Conservation (phyloP, 495 filamentous ascomycete genomes). For the Cairneyella variabilis region DNA sequence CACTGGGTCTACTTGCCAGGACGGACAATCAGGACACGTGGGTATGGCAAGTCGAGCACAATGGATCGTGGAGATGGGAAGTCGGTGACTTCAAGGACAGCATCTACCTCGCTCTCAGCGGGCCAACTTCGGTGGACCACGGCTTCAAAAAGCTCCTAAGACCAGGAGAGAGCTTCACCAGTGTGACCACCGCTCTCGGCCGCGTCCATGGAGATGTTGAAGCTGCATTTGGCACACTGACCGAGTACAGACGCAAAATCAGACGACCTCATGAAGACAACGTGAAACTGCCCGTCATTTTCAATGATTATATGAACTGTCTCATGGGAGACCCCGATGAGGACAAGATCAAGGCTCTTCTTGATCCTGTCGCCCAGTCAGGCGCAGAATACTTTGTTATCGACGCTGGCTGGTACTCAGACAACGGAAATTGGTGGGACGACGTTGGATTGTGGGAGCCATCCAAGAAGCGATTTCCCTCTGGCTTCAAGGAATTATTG, state of each 20-base stretch:
- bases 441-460: constrained; percentile 2
- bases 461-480: background rate
- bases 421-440: background rate
- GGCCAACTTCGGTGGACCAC: background rate
- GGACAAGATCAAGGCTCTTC: constrained; percentile 1
- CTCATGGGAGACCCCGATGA: background rate
- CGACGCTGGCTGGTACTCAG: constrained; percentile 1
- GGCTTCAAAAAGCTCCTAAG: background rate
- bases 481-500: background rate
- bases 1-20: background rate
- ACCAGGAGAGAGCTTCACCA: background rate
- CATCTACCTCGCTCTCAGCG: background rate
- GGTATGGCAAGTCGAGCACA: constrained; percentile 4
- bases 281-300: background rate
- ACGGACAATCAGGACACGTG: background rate
- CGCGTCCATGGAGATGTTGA: background rate
- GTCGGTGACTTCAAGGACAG: constrained; percentile 1
- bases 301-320: constrained; percentile 3
- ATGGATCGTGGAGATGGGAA: constrained; percentile 5
- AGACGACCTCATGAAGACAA: background rate
- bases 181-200: background rate
- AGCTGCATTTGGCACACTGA: background rate
- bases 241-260: background rate
- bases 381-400: constrained; percentile 5
- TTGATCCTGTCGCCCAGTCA: background rate